phyloP scores from a whole-genome alignment of 1,139 yeast species.

The Debaryomyces psychrophilus region DNA sequence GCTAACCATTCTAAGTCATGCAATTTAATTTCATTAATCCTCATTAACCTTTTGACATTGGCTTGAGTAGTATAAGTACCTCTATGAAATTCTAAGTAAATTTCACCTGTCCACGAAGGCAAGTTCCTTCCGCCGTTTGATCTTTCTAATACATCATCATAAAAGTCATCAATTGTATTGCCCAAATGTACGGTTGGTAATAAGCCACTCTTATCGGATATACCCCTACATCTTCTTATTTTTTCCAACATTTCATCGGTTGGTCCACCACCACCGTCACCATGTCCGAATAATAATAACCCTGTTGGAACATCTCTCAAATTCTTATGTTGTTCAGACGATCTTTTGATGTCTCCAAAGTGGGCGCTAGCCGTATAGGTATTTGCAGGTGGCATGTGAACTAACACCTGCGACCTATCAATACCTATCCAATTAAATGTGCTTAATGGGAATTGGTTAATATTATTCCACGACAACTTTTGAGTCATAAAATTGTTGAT shows the following conservation, averaged over 20 bases:
- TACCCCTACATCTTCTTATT: constrained; percentile 85
- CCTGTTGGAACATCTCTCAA: constrained; percentile 80
- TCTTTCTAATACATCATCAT: constrained; percentile 60
- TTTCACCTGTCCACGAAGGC: constrained; percentile 91
- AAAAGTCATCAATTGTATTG: constrained; percentile 76
- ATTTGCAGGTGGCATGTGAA: constrained; percentile 97
- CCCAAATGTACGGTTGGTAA: constrained; percentile 83
- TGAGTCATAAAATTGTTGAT: constrained; percentile 87
- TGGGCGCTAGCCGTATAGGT: constrained; percentile 93
- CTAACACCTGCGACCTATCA: constrained; percentile 89
- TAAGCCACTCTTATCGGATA: constrained; percentile 78
- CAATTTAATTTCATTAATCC: constrained; percentile 74
- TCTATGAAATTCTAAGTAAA: constrained; percentile 92
- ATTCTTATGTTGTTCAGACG: constrained; percentile 80
- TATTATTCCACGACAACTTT: constrained; percentile 93
- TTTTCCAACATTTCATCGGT: constrained; percentile 91
- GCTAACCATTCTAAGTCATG: constrained; percentile 88
- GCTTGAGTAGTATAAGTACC: constrained; percentile 97
- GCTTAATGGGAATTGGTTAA: constrained; percentile 83
- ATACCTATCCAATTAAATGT: constrained; percentile 95
- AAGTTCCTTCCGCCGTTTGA: constrained; percentile 68
- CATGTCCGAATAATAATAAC: constrained; percentile 82
- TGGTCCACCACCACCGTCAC: constrained; percentile 99
- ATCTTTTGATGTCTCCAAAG: constrained; percentile 87
- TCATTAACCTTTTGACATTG: constrained; percentile 75